A percentile compares a stretch with the other conserved stretches of the same genome.
Evolutionary conservation across 2,329 filamentous ascomycete species (phyloP).

Genomic region (Chaetomiaceae sp.): DNA sequence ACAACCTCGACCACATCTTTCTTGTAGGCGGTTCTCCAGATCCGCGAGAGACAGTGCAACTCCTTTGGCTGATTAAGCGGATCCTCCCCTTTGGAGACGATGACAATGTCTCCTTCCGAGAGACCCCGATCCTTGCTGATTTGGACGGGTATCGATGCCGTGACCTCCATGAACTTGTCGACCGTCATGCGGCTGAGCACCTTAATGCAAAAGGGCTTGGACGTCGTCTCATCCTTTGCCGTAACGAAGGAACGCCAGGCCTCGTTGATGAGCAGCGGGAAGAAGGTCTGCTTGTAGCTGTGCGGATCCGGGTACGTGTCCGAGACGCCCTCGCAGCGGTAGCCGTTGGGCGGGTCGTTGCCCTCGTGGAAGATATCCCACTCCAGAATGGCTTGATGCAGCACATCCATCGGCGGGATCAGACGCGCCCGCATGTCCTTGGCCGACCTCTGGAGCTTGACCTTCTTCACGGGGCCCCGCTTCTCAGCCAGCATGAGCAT

Average conservation of each 20-base stretch:
- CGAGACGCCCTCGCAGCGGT: slow-evolving; percentile 70
- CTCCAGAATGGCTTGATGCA: slow-evolving; percentile 81
- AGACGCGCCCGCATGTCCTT: slow-evolving; percentile 94
- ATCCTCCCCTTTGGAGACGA: slow-evolving; percentile 70
- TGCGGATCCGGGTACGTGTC: slow-evolving; percentile 70
- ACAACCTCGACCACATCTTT: slow-evolving; percentile 78
- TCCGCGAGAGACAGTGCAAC: slow-evolving; percentile 80
- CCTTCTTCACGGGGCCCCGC: slow-evolving; percentile 76
- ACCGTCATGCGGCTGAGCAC: slow-evolving; percentile 84
- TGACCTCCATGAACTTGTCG: slow-evolving; percentile 89
- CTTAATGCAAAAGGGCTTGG: slow-evolving; percentile 80
- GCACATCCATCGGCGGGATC: slow-evolving; percentile 76
- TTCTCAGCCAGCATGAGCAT: slow-evolving; percentile 49
- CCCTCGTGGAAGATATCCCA: slow-evolving; percentile 95
- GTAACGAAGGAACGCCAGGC: slow-evolving; percentile 94
- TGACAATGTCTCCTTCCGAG: slow-evolving; percentile 80
- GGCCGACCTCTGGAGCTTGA: slow-evolving; percentile 71
- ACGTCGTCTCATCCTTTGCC: slow-evolving; percentile 77
- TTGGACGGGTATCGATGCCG: slow-evolving; percentile 68
- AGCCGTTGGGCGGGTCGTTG: slow-evolving; percentile 75
- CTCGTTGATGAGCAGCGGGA: slow-evolving; percentile 84
- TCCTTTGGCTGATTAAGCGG: slow-evolving; percentile 63
- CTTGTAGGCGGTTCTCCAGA: slow-evolving; percentile 76
- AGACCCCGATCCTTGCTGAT: slow-evolving; percentile 69
- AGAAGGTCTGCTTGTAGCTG: slow-evolving; percentile 85